Conservation (phyloP, 495 filamentous ascomycete species). For the Penicillium coprophilum region DNA sequence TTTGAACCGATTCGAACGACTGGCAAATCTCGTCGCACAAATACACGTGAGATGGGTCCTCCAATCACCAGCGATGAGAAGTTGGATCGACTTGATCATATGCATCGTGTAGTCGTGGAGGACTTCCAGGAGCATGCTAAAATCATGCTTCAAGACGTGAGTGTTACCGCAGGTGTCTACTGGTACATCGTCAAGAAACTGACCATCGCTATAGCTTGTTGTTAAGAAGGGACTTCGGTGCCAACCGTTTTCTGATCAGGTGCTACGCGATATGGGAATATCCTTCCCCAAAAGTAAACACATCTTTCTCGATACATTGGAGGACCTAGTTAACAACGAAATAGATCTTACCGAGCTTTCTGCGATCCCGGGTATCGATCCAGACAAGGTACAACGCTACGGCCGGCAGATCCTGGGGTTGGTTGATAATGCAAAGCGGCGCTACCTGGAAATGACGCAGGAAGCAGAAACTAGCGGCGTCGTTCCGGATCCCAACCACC, state of each 20-base stretch:
- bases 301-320: not conserved
- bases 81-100: conserved; percentile 57
- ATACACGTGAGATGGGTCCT: conserved; percentile 51
- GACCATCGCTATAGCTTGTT: conserved; percentile 50
- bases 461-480: conserved; percentile 47
- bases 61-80: conserved; percentile 72
- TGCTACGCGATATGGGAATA: conserved; percentile 83
- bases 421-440: conserved; percentile 52
- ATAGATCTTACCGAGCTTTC: conserved; percentile 55
- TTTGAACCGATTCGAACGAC: conserved; percentile 60
- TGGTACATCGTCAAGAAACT: conserved; percentile 13
- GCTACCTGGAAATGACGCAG: conserved; percentile 60
- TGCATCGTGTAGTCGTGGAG: conserved; percentile 64
- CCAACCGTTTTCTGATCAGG: conserved; percentile 72
- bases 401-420: conserved; percentile 67
- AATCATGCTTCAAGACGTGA: conserved; percentile 57
- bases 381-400: conserved; percentile 67
- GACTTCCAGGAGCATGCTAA: conserved; percentile 66
- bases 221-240: conserved; percentile 58
- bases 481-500: conserved; percentile 56
- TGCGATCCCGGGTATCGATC: conserved; percentile 66
- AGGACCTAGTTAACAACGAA: conserved; percentile 6
- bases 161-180: not conserved
- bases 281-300: conserved; percentile 61
- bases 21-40: conserved; percentile 38